Evolutionary conservation across 805 yeast genomes (phyloP).

Genomic region (Candida quercuum): DNA sequence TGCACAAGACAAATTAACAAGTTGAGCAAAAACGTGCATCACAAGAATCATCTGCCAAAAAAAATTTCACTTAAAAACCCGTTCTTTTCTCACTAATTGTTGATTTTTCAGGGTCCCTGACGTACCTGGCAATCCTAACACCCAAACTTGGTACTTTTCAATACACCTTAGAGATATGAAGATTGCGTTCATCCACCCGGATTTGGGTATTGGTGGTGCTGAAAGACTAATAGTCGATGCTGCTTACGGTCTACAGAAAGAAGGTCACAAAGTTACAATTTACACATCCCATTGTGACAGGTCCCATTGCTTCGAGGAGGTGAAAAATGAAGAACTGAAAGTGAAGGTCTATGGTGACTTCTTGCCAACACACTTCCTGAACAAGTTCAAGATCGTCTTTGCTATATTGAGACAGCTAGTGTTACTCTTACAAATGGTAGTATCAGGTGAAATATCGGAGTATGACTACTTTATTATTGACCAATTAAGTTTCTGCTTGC

Average conservation of each 20-base stretch:
- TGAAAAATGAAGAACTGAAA: constrained; percentile 48
- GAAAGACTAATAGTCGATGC: constrained; percentile 96
- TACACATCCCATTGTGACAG: constrained; percentile 90
- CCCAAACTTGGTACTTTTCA: no score
- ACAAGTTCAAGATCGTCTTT: constrained; percentile 71
- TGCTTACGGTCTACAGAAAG: constrained; percentile 76
- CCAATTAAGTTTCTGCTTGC: constrained; percentile 81
- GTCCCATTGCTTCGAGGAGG: constrained; percentile 88
- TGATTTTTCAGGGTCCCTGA: no score
- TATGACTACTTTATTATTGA: constrained; percentile 81
- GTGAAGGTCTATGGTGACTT: constrained; percentile 80
- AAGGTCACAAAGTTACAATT: constrained; percentile 57
- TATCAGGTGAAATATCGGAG: constrained; percentile 37
- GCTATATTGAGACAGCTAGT: constrained; percentile 81
- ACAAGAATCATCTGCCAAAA: no score
- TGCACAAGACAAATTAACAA: no score
- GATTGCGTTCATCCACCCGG: constrained; percentile 91
- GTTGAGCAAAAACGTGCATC: no score
- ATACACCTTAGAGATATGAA: constrained; percentile 36
- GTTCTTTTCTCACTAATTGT: no score
- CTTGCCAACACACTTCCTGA: constrained; percentile 64
- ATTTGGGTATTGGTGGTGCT: constrained; percentile 96
- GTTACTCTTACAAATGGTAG: constrained; percentile 43
- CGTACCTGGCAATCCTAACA: no score
- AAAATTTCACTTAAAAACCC: no score